These are phyloP conservation scores for Trichophaea hybrida DNA, from an alignment of 2,329 filamentous ascomycete species.

Conservation along the genomic window DNA sequence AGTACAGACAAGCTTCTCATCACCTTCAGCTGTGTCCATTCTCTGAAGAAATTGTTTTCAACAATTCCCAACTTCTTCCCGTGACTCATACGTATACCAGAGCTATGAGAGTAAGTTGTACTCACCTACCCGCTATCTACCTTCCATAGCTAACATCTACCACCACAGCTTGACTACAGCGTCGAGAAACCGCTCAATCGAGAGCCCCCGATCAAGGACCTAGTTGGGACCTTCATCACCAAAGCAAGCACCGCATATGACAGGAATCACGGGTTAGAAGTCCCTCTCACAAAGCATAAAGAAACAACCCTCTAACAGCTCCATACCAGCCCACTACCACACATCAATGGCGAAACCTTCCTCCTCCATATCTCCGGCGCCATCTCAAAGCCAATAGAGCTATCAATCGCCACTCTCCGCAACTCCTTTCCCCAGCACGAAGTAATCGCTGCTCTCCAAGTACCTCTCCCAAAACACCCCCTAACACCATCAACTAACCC, in stretches of 20 bases:
- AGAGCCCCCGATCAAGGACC: conserved; percentile 35
- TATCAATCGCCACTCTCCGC: conserved; percentile 37
- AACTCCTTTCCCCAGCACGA: conserved; percentile 39
- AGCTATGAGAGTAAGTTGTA: too few species aligned
- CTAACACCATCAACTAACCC: not conserved
- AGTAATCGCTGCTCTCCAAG: conserved; percentile 43
- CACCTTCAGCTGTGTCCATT: too few species aligned
- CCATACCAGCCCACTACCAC: conserved; percentile 34
- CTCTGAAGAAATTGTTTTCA: too few species aligned
- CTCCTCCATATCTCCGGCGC: conserved; percentile 38
- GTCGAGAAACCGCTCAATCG: conserved; percentile 37
- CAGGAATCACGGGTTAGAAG: conserved; percentile 39
- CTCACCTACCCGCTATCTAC: too few species aligned
- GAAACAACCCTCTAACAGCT: not conserved
- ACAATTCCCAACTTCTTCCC: too few species aligned
- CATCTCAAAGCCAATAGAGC: conserved; percentile 34
- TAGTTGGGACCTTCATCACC: conserved; percentile 40
- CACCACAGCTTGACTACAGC: conserved; percentile 26
- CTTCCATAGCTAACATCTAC: too few species aligned
- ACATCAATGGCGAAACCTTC: conserved; percentile 34
- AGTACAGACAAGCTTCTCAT: too few species aligned
- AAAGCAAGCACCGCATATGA: conserved; percentile 38
- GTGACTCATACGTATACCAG: too few species aligned
- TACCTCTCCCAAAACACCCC: not conserved
- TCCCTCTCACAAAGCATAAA: not conserved